Evolutionary conservation across 495 filamentous ascomycete genomes (phyloP), one percentile per base, ranked within the genome.

Genomic region (Penicillium atrosanguineum): DNA sequence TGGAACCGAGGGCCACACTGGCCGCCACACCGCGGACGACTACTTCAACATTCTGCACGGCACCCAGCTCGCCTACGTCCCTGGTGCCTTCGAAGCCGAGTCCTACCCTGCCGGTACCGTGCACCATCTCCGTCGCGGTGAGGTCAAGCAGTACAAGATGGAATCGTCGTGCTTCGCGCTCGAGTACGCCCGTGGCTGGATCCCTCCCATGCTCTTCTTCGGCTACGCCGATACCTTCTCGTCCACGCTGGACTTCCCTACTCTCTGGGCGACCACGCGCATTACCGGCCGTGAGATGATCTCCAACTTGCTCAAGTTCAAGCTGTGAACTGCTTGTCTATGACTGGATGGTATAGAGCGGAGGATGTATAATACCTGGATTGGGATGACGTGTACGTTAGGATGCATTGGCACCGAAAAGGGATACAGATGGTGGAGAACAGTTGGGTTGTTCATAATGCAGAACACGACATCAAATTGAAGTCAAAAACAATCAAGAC

Each of bases 1-100:
- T 55, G 90, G 90, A 58, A 95, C 90, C 11, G 90, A 95, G 68
- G 90, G 90, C 49, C 90, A 95, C 78, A 82, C 85, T 12, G 90
- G 90, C 49, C 84, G 89, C 31, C 90, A 94, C 76, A 90, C 90
- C 26, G 89, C 89, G 5, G 88, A 95, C 71, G 90, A 95, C 76
- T 95, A 91, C 81, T 95, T 95, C 81, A 83, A 91, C 77, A 94
- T 95, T 79, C 79, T 95, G 26, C 69, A 73, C 20, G 90, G 90
- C 53, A 83, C 82, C 48, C 85, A 95, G 69, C 71, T 80, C 39
- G 87, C 89, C 49, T 87, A 87, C 77, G 75, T 79, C 4, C 84
- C 89, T 11, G 88, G 88, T 50, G 61, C 76, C 56, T 89, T 82
- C 75, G 79, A 82, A 67, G 79, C 86, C 47, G 87, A 90, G 71